Evolutionary conservation across 2,329 filamentous ascomycete species (phyloP), one percentile per base, ranked within the genome.

Genomic region (Tricladium varicosporioides): DNA sequence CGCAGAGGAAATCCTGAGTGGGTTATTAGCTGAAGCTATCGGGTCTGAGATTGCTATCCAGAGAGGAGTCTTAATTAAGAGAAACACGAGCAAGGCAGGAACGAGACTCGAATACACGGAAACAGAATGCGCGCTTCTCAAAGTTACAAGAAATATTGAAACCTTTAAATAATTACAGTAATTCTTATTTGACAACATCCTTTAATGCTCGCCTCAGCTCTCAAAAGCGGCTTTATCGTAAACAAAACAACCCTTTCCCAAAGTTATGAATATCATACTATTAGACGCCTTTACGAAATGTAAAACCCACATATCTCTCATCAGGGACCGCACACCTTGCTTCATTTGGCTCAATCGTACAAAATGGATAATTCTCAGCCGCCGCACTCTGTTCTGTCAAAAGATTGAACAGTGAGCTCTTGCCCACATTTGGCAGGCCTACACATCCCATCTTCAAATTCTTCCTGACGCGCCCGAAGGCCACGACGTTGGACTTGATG

Each of bases 391-490:
- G 74, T 65, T 77, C 72, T 2, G 75, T 77, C 67, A 77, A 69
- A 33, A 77, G 71, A 45, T 77, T 77, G 67, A 77, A 77, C 59
- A 77, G 60, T 47, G 72, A 75, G n/a, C 73, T 75, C 60, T 77
- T 77, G 49, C 75, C 75, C 50, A 77, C 75, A 53, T 77, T 77
- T 42, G 75, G 75, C 50, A 77, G 67, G 46, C 75, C 75, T 31
- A 77, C 75, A 60, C 75, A 77, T 56, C 75, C 75, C 75, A 77
- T 77, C 65, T 77, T 77, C 10, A 77, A 70, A 65, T 76, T 76
- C 63, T 75, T 75, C 56, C 71, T 66, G 57, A 76, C 75, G 48
- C 75, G 67, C 5, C 75, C 75, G 54, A 77, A 77, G 18, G 75
- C 75, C 31, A 77, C 74, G 58, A 77, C 75, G 71, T 76, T 77